These are phyloP conservation scores for Tuber aestivum DNA, from an alignment of 495 filamentous ascomycete genomes.

Conservation along the genomic window DNA sequence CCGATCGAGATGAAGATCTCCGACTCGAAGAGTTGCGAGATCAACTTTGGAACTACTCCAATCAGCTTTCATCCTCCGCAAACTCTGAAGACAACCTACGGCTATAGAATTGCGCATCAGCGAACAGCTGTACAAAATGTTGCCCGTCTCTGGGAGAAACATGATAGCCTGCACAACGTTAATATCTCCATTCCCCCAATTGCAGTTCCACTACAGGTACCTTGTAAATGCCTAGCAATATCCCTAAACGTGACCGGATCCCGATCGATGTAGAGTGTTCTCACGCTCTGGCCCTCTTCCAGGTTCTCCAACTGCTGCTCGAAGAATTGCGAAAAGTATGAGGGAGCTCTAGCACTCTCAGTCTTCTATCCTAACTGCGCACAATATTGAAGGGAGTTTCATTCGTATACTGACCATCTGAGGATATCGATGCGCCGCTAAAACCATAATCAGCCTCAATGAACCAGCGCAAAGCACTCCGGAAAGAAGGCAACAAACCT, in stretches of 20 bases:
- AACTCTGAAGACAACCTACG: constrained; percentile 48
- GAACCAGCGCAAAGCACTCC: neutral
- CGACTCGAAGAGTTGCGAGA: constrained; percentile 88
- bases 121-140: constrained; percentile 86
- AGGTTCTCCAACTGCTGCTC: constrained; percentile 62
- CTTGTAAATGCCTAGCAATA: constrained; percentile 86
- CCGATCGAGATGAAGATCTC: constrained; percentile 89
- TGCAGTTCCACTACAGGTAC: constrained; percentile 38
- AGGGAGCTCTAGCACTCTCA: constrained; percentile 73
- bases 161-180: constrained; percentile 61
- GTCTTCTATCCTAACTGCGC: constrained; percentile 38
- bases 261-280: constrained; percentile 89
- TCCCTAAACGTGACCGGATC: constrained; percentile 86
- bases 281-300: constrained; percentile 43
- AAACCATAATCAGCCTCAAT: constrained; percentile 14
- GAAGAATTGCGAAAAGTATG: constrained; percentile 96
- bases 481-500: constrained; percentile 43
- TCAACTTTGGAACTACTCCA: constrained; percentile 69
- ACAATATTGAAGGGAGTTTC: constrained; percentile 12
- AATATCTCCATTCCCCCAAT: constrained; percentile 5
- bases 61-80: constrained; percentile 31
- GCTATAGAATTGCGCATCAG: constrained; percentile 93
- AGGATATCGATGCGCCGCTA: constrained; percentile 84
- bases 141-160: constrained; percentile 72
- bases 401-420: constrained; percentile 68